Percentiles rank a stretch among this genome's conserved stretches.
Evolutionary conservation across 306 rosid species (phyloP).

Genomic region (Lathyrus sativus): DNA sequence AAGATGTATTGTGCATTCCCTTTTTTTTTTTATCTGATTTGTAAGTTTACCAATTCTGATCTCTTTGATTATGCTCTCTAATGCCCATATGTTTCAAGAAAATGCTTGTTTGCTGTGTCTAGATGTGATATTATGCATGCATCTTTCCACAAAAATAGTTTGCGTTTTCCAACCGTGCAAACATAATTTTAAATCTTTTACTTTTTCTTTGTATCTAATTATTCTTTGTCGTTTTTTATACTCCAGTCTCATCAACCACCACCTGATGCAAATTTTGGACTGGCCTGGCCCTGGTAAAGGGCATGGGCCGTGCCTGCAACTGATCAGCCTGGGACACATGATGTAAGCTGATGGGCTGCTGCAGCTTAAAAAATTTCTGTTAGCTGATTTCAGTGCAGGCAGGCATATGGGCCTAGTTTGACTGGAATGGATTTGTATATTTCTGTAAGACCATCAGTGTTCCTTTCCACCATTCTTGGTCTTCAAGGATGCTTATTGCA

Average conservation of each 20-base stretch:
- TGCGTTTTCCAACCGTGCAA: background rate
- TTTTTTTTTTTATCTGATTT: background rate
- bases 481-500: conserved; percentile 53
- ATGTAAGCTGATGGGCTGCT: conserved; percentile 40
- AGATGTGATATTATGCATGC: background rate
- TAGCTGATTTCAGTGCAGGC: conserved; percentile 87
- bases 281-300: conserved; percentile 99
- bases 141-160: background rate
- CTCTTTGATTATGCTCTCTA: background rate
- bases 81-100: background rate
- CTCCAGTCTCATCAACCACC: conserved; percentile 86
- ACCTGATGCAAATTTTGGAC: conserved; percentile 85
- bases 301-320: conserved; percentile 92
- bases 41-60: background rate
- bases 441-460: conserved; percentile 32
- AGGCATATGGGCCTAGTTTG: conserved; percentile 86
- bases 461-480: conserved; percentile 68
- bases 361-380: conserved; percentile 33
- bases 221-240: conserved; percentile 32
- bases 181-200: background rate
- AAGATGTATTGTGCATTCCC: background rate
- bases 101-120: background rate
- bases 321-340: conserved; percentile 55
- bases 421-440: conserved; percentile 45
- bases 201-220: conserved; percentile 13